Evolutionary conservation across 306 rosid genomes (phyloP).

Genomic region (Calophaca sinica): DNA sequence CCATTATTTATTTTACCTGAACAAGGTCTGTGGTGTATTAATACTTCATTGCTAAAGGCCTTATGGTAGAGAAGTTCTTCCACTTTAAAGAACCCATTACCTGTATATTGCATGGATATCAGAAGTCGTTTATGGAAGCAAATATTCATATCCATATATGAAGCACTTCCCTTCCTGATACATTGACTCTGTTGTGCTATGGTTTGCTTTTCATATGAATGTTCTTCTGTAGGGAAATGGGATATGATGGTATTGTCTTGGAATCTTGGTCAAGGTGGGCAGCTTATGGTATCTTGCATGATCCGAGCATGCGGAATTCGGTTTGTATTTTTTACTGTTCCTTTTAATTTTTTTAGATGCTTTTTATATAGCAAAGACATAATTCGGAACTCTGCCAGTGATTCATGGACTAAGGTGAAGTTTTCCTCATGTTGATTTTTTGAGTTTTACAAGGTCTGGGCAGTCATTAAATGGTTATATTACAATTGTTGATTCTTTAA

Average conservation of each 20-base stretch:
- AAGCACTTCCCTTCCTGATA: slow-evolving; percentile 32
- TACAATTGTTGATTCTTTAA: not conserved
- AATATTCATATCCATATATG: slow-evolving; percentile 16
- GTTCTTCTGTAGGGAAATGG: slow-evolving; percentile 79
- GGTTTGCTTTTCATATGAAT: slow-evolving; percentile 35
- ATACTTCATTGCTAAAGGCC: slow-evolving; percentile 27
- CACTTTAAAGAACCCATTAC: slow-evolving; percentile 22
- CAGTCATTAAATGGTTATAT: slow-evolving; percentile 9
- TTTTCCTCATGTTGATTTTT: slow-evolving; percentile 21
- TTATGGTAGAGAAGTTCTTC: not conserved
- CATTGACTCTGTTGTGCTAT: slow-evolving; percentile 17
- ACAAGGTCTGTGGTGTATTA: slow-evolving; percentile 17
- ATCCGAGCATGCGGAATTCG: slow-evolving; percentile 73
- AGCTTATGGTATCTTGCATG: slow-evolving; percentile 78
- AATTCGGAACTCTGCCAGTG: slow-evolving; percentile 27
- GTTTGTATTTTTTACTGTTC: slow-evolving; percentile 52
- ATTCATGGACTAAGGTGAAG: slow-evolving; percentile 13
- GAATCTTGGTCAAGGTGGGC: slow-evolving; percentile 99
- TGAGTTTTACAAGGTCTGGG: not conserved
- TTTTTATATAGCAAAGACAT: slow-evolving; percentile 12
- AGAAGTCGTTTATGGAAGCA: not conserved
- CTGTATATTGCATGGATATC: slow-evolving; percentile 19
- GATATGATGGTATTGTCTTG: slow-evolving; percentile 89
- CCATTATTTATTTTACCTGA: slow-evolving; percentile 12
- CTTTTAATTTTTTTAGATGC: slow-evolving; percentile 9